Percentiles rank a stretch among this genome's conserved stretches.
phyloP scores from a whole-genome alignment of 805 yeast species.

The Osmozyma mogii region DNA sequence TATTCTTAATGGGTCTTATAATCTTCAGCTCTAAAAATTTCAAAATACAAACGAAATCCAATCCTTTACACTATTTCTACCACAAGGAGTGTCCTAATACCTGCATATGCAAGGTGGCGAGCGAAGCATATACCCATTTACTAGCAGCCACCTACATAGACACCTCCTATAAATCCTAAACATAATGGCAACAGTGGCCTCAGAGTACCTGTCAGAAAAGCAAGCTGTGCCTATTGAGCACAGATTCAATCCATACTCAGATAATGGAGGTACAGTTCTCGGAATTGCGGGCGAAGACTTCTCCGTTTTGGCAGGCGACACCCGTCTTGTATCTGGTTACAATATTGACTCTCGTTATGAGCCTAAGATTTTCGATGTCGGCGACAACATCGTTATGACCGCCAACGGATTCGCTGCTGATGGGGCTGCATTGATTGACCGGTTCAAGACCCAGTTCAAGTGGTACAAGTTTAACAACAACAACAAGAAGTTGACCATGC shows the following conservation, averaged over 20 bases:
- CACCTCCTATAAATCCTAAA: too few species aligned
- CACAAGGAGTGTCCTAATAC: too few species aligned
- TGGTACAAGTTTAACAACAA: conserved; percentile 90
- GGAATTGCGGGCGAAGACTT: conserved; percentile 98
- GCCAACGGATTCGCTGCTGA: conserved; percentile 98
- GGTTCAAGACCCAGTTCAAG: conserved; percentile 60
- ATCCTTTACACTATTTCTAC: too few species aligned
- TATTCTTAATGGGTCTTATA: too few species aligned
- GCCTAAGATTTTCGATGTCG: conserved; percentile 82
- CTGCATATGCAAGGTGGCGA: too few species aligned
- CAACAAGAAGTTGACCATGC: conserved; percentile 57
- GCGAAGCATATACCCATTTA: too few species aligned
- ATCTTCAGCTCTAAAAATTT: too few species aligned
- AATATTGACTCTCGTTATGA: conserved; percentile 88
- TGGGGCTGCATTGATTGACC: conserved; percentile 74
- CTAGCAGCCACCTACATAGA: too few species aligned
- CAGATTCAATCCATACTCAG: conserved; percentile 86
- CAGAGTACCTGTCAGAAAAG: conserved; percentile 11
- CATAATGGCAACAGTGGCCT: conserved; percentile 13
- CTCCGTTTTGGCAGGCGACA: conserved; percentile 95
- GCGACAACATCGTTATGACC: conserved; percentile 78
- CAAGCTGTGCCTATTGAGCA: conserved; percentile 69
- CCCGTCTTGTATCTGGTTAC: conserved; percentile 94
- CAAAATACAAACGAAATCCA: too few species aligned
- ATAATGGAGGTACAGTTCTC: conserved; percentile 93